Conservation (phyloP, 345 rosid species). For the Erucastrum elatum region DNA sequence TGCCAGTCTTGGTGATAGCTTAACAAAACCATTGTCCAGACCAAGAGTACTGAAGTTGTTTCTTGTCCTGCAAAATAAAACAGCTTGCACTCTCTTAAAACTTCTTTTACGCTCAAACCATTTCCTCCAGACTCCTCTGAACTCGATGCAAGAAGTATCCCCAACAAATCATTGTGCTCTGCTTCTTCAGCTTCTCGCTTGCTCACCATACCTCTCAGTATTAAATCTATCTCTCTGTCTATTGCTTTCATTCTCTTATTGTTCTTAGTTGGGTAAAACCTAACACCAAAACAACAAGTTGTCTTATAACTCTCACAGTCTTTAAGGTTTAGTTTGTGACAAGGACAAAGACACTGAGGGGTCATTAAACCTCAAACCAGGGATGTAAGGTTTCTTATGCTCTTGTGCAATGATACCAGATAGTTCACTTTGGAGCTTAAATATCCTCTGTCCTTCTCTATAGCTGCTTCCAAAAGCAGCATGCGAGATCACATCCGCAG, state of each 20-base stretch:
- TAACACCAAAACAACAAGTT: neutral
- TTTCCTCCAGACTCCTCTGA: neutral
- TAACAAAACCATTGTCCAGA: neutral
- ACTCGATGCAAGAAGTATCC: neutral
- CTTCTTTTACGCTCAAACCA: neutral
- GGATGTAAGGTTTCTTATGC: neutral
- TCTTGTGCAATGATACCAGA: neutral
- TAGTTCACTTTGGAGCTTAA: neutral
- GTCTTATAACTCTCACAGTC: neutral
- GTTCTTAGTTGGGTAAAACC: neutral
- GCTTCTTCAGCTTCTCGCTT: neutral
- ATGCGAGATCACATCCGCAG: neutral
- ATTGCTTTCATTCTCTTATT: neutral
- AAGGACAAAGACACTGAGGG: neutral
- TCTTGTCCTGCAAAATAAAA: neutral
- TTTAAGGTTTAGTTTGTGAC: neutral
- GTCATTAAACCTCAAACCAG: neutral
- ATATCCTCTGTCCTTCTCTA: neutral
- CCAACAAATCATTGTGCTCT: neutral
- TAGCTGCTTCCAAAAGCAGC: neutral
- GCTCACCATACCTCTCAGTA: neutral
- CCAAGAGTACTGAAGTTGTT: neutral
- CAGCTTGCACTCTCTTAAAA: neutral
- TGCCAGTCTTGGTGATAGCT: neutral
- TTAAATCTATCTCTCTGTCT: neutral